Percentiles rank a stretch among this genome's conserved stretches.
Conservation (phyloP, 306 rosid species). For the Vachellia collinsii region DNA sequence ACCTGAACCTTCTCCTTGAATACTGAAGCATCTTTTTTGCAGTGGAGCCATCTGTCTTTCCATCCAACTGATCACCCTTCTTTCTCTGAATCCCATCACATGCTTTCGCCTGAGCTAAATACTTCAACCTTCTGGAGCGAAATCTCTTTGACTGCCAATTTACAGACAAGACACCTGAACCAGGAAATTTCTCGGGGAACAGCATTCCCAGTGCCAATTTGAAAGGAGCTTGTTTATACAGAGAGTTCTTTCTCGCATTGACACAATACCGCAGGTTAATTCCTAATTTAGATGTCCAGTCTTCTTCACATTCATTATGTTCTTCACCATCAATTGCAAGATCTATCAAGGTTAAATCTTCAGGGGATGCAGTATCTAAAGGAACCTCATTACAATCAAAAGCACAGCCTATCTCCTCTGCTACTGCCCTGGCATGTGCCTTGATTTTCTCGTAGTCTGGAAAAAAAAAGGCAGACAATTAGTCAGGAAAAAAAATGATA, state of each 20-base stretch:
- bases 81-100: slow-evolving; percentile 45
- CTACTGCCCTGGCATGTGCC: slow-evolving; percentile 84
- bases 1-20: slow-evolving; percentile 76
- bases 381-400: slow-evolving; percentile 75
- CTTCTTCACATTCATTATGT: slow-evolving; percentile 62
- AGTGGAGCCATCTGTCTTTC: slow-evolving; percentile 37
- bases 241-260: slow-evolving; percentile 67
- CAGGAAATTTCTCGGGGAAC: slow-evolving; percentile 53
- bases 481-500: slow-evolving; percentile 1
- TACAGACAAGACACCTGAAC: slow-evolving; percentile 43
- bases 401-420: slow-evolving; percentile 77
- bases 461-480: slow-evolving; percentile 37
- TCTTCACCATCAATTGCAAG: slow-evolving; percentile 80
- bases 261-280: slow-evolving; percentile 80
- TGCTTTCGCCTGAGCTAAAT: slow-evolving; percentile 43
- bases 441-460: slow-evolving; percentile 89
- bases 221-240: slow-evolving; percentile 70
- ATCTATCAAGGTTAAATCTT: slow-evolving; percentile 85
- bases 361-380: slow-evolving; percentile 73
- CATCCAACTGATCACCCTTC: slow-evolving; percentile 48
- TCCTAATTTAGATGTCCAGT: slow-evolving; percentile 93
- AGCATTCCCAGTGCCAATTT: slow-evolving; percentile 62
- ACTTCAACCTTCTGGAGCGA: slow-evolving; percentile 71
- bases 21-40: slow-evolving; percentile 66
- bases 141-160: slow-evolving; percentile 77